Evolutionary conservation across 2,329 filamentous ascomycete genomes (phyloP).

Genomic region (Furcasterigmium sp.): DNA sequence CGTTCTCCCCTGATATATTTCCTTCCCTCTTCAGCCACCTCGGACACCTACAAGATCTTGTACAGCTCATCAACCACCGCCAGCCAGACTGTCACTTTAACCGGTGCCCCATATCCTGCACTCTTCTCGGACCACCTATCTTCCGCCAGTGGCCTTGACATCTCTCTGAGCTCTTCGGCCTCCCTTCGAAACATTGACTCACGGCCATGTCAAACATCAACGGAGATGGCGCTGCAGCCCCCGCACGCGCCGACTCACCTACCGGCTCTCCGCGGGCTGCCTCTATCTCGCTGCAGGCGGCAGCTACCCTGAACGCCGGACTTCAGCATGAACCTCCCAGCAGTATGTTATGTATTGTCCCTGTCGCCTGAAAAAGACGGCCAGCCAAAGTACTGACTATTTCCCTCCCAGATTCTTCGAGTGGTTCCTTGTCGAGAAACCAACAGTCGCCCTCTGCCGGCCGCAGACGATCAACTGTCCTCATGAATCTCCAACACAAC

Average conservation of each 20-base stretch:
- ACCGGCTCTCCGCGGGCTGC: conserved; percentile 60
- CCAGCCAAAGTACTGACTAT: conserved; percentile 6
- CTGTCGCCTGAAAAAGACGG: too few relatives aligned
- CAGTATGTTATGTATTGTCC: conserved; percentile 45
- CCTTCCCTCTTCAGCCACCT: too few relatives aligned
- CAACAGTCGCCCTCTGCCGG: conserved; percentile 41
- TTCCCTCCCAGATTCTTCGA: conserved; percentile 40
- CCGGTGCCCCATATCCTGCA: too few relatives aligned
- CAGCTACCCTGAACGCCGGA: conserved; percentile 72
- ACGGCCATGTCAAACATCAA: conserved; percentile 11
- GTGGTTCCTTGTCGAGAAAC: conserved; percentile 42
- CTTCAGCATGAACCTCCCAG: conserved; percentile 60
- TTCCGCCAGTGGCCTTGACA: background rate
- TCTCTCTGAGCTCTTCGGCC: background rate
- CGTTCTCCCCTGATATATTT: too few relatives aligned
- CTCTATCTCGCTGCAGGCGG: conserved; percentile 67
- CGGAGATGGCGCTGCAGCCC: conserved; percentile 8
- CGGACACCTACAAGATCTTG: too few relatives aligned
- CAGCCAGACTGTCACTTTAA: too few relatives aligned
- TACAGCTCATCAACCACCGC: too few relatives aligned
- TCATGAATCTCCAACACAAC: conserved; percentile 71
- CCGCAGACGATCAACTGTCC: conserved; percentile 61
- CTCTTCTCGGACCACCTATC: background rate
- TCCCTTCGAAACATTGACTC: background rate
- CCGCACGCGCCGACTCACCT: conserved; percentile 41